Evolutionary conservation across 305 asterid genomes (phyloP), one percentile per base, ranked within the genome.

Genomic region (Rubia peregrina): DNA sequence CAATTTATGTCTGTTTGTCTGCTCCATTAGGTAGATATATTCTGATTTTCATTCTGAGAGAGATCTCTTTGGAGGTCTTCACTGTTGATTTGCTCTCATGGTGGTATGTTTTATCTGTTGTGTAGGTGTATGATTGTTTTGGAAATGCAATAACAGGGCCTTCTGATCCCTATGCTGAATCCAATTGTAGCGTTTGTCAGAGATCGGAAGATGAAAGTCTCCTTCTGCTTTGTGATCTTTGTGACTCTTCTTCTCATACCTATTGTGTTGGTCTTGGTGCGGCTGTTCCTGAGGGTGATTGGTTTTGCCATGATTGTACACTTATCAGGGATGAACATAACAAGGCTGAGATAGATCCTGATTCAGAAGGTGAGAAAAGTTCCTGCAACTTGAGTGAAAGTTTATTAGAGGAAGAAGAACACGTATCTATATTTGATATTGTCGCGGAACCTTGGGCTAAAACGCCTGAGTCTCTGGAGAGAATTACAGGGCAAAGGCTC

Each of bases 221-320:
- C 70, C 78, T 90, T 63, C 88, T 90, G 68, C 71, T 90, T 72
- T 90, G 96, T 61, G 96, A 90, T 75, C 90, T 90, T 65, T 90
- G 95, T 56, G 96, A 90, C 74, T 76, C 82, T 71, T 86, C 87
- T 67, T 76, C 87, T 73, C 96, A 88, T 83, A 86, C 92, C 51
- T 83, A 83, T 68, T 90, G 95, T 62, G 86, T 84, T 80, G 92
- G 92, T 74, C 88, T 88, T 12, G 92, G 90, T 65, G 74, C 69
- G 17, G 80, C 85, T 49, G 85, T 88, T 79, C 96, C 96, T 3
- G 96, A 88, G 67, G 95, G 88, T 65, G 95, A 90, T 77, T 90
- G 96, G 96, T 90, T 82, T 81, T 90, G 96, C 78, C 80, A 67
- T 55, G 96, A 88, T 72, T 90, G 96, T 71, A 70, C 84, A 13